phyloP scores from a whole-genome alignment of 2,329 filamentous ascomycete genomes.

The Fusarium sp. region DNA sequence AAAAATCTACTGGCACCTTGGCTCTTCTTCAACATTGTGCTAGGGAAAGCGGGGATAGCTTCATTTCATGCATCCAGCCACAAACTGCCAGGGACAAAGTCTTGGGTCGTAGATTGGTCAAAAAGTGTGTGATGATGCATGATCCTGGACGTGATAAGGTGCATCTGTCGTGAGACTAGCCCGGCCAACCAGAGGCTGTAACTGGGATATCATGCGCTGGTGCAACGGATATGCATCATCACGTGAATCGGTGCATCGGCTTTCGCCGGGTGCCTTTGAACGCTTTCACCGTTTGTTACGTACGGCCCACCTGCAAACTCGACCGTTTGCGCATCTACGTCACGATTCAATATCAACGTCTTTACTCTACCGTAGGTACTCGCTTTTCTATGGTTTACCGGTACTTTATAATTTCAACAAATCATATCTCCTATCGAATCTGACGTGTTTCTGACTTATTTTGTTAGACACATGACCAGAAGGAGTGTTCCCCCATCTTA shows the following conservation, averaged over 20 bases:
- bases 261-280: constrained; percentile 10
- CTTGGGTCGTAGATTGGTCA: constrained; percentile 42
- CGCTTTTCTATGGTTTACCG: not conserved
- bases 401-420: not conserved
- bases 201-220: constrained; percentile 16
- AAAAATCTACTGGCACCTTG: no score
- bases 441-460: not conserved
- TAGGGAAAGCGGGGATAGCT: constrained; percentile 22
- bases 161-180: constrained; percentile 16
- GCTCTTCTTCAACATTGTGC: no score
- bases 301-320: constrained; percentile 19
- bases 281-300: constrained; percentile 39
- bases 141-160: constrained; percentile 39
- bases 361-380: not conserved
- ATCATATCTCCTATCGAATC: not conserved
- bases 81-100: constrained; percentile 28
- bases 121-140: constrained; percentile 41
- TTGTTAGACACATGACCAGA: no score
- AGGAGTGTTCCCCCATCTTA: constrained; percentile 1
- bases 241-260: constrained; percentile 35
- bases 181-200: constrained; percentile 33
- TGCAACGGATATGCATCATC: constrained; percentile 24
- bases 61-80: constrained; percentile 35
- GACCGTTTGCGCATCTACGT: constrained; percentile 34
- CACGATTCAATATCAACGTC: constrained; percentile 9